Evolutionary conservation across 2,329 filamentous ascomycete species (phyloP).

Genomic region (Capronia epimyces): DNA sequence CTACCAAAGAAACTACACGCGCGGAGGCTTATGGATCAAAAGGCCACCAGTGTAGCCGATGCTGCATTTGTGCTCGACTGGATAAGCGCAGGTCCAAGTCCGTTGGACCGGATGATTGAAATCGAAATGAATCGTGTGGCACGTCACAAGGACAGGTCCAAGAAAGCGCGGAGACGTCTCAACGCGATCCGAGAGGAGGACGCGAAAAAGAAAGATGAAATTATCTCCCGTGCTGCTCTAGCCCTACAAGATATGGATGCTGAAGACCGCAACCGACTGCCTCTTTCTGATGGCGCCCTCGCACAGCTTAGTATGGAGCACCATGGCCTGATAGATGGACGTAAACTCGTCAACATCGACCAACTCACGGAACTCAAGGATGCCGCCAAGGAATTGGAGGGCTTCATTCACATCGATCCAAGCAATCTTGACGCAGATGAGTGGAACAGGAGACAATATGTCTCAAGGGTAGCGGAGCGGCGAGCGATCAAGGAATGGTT

Average conservation of each 20-base stretch:
- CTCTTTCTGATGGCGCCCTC: conserved; percentile 12
- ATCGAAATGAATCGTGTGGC: conserved; percentile 17
- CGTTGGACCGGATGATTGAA: conserved; percentile 20
- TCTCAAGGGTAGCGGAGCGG: conserved; percentile 8
- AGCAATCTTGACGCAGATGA: conserved; percentile 4
- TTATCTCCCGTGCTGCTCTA: conserved; percentile 31
- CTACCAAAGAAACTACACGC: conserved; percentile 46
- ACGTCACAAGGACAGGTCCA: conserved; percentile 19
- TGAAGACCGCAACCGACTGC: conserved; percentile 12
- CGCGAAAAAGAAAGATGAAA: conserved; percentile 24
- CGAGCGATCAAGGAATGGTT: conserved; percentile 19
- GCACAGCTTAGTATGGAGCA: conserved; percentile 21
- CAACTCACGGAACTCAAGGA: conserved; percentile 1
- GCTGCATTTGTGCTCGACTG: conserved; percentile 52
- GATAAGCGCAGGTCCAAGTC: conserved; percentile 40
- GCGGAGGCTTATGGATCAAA: conserved; percentile 58
- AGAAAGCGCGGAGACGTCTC: conserved; percentile 16
- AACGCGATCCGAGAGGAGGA: conserved; percentile 14
- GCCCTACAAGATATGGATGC: conserved; percentile 22
- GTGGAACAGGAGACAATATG: conserved; percentile 4
- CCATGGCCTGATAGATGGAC: conserved; percentile 8
- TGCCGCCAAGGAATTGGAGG: conserved; percentile 9
- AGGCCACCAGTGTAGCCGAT: conserved; percentile 58
- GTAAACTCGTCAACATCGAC: conserved; percentile 7
- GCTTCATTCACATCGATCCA: conserved; percentile 5